These are phyloP conservation scores for Globisporangium abappressorium DNA, from an alignment of 352 stramenopile genomes.

Conservation along the genomic window DNA sequence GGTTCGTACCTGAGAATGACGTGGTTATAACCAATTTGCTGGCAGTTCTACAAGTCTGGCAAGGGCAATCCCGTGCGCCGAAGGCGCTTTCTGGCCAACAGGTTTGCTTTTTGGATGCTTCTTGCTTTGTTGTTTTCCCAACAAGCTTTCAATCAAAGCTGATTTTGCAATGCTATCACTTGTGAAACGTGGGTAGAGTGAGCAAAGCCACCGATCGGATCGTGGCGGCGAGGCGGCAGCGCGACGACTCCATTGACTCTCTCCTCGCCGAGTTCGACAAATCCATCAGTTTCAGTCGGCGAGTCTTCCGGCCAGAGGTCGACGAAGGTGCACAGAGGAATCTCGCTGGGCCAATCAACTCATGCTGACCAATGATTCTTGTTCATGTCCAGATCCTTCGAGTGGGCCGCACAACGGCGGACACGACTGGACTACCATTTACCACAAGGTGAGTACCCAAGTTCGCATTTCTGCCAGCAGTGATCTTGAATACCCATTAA, in stretches of 20 bases:
- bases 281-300: constrained; percentile 60
- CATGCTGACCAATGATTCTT: neutral
- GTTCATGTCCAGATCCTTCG: neutral
- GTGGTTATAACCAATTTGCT: neutral
- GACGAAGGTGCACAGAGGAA: constrained; percentile 21
- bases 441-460: constrained; percentile 30
- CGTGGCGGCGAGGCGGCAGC: constrained; percentile 50
- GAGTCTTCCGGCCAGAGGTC: constrained; percentile 59
- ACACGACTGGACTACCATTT: constrained; percentile 47
- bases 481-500: neutral
- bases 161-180: neutral
- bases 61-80: constrained; percentile 52
- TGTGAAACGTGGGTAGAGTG: constrained; percentile 28
- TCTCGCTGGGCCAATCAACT: neutral
- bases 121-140: neutral
- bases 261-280: constrained; percentile 77
- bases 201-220: constrained; percentile 53
- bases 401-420: neutral
- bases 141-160: neutral
- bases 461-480: neutral
- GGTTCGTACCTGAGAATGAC: neutral
- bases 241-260: constrained; percentile 79
- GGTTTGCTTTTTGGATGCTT: constrained; percentile 20
- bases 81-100: constrained; percentile 62
- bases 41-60: constrained; percentile 65